Conservation (phyloP, 169 alveolate genomes). For the Theileria orientalis region DNA sequence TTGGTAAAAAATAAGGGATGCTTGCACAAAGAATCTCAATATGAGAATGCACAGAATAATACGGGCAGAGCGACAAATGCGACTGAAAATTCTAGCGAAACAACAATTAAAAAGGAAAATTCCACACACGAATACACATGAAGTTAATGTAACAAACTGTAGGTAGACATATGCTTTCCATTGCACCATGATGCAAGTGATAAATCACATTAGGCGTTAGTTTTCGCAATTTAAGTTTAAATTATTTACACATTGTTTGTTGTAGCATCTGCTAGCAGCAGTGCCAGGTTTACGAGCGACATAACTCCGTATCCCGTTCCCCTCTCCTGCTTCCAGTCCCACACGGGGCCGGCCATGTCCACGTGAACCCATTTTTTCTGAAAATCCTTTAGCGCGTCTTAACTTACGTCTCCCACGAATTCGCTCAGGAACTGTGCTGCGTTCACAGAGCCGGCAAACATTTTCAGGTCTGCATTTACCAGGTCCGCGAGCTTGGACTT, state of each 20-base stretch:
- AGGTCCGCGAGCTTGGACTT: conserved; percentile 88
- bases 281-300: conserved; percentile 57
- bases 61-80: no score
- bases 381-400: not conserved
- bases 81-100: no score
- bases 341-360: conserved; percentile 95
- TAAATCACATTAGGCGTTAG: not conserved
- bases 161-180: no score
- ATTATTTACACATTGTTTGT: not conserved
- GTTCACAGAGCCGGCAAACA: conserved; percentile 80
- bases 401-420: conserved; percentile 77
- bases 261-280: not conserved
- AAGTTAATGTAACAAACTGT: no score
- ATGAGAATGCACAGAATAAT: no score
- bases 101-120: no score
- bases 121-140: no score
- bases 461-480: conserved; percentile 73
- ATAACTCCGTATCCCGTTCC: conserved; percentile 86
- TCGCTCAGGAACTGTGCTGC: conserved; percentile 92
- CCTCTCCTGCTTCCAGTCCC: conserved; percentile 62
- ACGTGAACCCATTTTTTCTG: conserved; percentile 90
- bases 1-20: no score
- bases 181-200: no score
- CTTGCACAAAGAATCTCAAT: no score
- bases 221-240: not conserved